These are phyloP conservation scores for Cornus kousa DNA, from an alignment of 148 eudicot genomes.

Conservation along the genomic window DNA sequence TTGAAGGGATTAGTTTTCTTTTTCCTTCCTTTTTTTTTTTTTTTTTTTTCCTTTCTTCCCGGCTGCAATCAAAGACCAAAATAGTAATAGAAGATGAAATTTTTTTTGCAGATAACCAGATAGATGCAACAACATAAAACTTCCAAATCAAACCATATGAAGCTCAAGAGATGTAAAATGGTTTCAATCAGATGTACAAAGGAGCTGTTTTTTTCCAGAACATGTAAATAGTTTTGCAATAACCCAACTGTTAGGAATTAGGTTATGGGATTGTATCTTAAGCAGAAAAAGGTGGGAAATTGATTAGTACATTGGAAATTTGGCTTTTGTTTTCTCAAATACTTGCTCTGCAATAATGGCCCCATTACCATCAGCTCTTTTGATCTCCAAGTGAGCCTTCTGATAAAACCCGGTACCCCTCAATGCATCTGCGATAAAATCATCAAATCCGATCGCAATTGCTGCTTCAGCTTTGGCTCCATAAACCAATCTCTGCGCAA, in stretches of 20 bases:
- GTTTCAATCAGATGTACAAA: background rate
- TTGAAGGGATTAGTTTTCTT: no score
- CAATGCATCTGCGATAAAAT: slow-evolving; percentile 82
- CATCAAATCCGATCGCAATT: slow-evolving; percentile 77
- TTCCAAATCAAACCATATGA: background rate
- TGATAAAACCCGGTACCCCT: slow-evolving; percentile 88
- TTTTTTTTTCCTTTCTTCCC: no score
- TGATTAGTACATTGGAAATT: slow-evolving; percentile 52
- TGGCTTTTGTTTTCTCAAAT: slow-evolving; percentile 82
- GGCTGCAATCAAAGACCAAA: background rate
- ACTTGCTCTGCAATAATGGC: slow-evolving; percentile 82
- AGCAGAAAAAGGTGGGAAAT: background rate
- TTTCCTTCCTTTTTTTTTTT: no score
- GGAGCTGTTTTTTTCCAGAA: no score
- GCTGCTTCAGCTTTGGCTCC: slow-evolving; percentile 94
- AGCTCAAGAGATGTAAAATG: background rate
- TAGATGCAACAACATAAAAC: background rate
- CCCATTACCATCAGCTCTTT: slow-evolving; percentile 69
- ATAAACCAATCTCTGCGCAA: slow-evolving; percentile 63
- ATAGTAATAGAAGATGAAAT: background rate
- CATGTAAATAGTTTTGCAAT: background rate
- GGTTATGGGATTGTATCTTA: background rate
- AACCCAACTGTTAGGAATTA: background rate
- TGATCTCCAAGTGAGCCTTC: slow-evolving; percentile 79
- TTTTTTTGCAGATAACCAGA: background rate